Evolutionary conservation across 257 asterid species (phyloP).

Genomic region (Capsicum pubescens): DNA sequence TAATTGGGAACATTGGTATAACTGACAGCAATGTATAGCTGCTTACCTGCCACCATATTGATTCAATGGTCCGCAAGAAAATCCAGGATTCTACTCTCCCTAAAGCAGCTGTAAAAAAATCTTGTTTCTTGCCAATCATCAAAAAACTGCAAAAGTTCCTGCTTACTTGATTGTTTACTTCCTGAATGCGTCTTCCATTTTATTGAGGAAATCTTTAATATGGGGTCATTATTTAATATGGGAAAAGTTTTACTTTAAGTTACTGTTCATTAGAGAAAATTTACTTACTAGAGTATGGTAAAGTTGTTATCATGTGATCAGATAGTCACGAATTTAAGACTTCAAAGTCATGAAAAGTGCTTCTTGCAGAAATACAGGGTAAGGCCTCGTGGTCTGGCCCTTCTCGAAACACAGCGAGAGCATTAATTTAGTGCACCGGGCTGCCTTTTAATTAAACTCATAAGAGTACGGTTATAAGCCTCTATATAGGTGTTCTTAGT

Average conservation of each 20-base stretch:
- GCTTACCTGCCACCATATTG: slow-evolving; percentile 99
- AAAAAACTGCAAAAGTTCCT: slow-evolving; percentile 56
- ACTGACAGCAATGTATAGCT: background rate
- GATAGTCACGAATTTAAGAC: no score
- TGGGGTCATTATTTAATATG: background rate
- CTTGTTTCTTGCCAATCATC: slow-evolving; percentile 97
- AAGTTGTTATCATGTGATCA: no score
- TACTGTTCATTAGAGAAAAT: background rate
- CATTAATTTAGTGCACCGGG: no score
- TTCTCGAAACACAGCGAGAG: no score
- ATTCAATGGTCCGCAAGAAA: slow-evolving; percentile 88
- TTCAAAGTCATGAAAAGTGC: no score
- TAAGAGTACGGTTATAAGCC: background rate
- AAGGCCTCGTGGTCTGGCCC: no score
- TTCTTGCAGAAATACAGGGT: no score
- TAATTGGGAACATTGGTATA: slow-evolving; percentile 4
- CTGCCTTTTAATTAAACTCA: no score
- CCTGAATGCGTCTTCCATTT: slow-evolving; percentile 51
- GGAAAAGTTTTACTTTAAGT: background rate
- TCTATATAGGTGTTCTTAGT: slow-evolving; percentile 2
- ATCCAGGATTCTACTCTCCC: slow-evolving; percentile 95
- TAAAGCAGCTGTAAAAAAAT: slow-evolving; percentile 75
- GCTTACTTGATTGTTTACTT: slow-evolving; percentile 49
- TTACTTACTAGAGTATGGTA: background rate
- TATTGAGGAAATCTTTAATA: slow-evolving; percentile 38